phyloP scores from a whole-genome alignment of 2,329 filamentous ascomycete species.

The Colletotrichum costaricense region DNA sequence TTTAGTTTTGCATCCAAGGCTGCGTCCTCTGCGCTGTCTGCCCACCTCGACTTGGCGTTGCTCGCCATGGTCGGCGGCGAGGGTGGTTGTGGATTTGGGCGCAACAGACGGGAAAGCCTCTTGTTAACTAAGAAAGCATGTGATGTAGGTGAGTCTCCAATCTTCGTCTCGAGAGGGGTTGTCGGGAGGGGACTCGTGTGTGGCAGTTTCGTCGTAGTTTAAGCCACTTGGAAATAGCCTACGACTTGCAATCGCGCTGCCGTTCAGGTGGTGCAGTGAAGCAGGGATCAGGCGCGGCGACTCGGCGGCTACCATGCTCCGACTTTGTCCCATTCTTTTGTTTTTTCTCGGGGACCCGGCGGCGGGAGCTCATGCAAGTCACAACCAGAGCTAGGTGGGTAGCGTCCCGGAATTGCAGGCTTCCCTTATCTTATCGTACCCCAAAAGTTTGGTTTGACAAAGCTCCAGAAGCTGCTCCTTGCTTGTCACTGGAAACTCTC shows the following conservation, averaged over 20 bases:
- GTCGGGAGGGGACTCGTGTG: neutral
- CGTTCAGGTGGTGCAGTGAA: neutral
- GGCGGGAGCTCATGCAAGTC: neutral
- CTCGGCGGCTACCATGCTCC: conserved; percentile 19
- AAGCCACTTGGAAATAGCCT: neutral
- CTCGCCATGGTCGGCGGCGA: conserved; percentile 62
- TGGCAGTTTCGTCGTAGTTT: neutral
- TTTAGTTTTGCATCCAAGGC: conserved; percentile 78
- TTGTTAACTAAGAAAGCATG: neutral
- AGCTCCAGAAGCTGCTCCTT: conserved; percentile 10
- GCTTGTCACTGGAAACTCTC: neutral
- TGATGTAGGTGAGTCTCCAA: neutral
- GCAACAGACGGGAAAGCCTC: neutral
- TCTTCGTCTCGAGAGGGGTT: neutral
- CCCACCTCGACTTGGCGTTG: conserved; percentile 84
- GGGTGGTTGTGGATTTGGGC: neutral
- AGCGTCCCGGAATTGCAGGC: neutral
- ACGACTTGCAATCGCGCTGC: neutral
- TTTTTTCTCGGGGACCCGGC: neutral
- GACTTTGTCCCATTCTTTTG: neutral
- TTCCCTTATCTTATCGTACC: conserved; percentile 26
- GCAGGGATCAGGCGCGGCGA: conserved; percentile 21
- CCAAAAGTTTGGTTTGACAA: neutral
- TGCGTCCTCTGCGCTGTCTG: conserved; percentile 83
- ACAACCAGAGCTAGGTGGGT: neutral